phyloP scores from a whole-genome alignment of 345 rosid species.

The Lepidium didymum region DNA sequence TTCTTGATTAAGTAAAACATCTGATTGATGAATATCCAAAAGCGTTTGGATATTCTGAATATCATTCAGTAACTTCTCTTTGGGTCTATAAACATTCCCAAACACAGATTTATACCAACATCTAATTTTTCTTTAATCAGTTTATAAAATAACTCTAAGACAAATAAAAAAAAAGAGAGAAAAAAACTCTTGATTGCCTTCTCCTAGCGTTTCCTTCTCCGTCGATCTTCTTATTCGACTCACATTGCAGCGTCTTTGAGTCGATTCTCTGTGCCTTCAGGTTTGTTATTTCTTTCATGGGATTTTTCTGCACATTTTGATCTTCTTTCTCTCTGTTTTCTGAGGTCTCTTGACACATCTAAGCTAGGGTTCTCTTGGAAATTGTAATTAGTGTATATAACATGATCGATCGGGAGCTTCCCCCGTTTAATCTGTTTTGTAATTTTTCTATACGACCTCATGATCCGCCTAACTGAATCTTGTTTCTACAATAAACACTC shows the following conservation, averaged over 20 bases:
- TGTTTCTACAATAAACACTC: not conserved
- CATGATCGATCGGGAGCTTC: not conserved
- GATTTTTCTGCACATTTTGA: not conserved
- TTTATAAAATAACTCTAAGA: not conserved
- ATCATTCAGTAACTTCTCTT: too few species aligned
- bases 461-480: not conserved
- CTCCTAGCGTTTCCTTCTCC: not conserved
- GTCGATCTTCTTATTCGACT: constrained; percentile 1
- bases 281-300: not conserved
- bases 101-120: too few species aligned
- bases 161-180: too few species aligned
- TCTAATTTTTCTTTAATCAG: not conserved
- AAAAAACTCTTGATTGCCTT: not conserved
- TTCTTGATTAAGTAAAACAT: too few species aligned
- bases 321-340: not conserved
- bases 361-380: constrained; percentile 10
- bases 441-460: not conserved
- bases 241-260: constrained; percentile 10
- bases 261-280: not conserved
- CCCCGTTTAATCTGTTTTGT: not conserved
- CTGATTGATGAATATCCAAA: too few species aligned
- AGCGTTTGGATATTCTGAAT: too few species aligned
- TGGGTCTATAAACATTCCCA: too few species aligned
- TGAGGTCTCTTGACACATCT: not conserved
- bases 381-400: not conserved